These are phyloP conservation scores for Fusarium avenaceum DNA, from an alignment of 2,329 filamentous ascomycete genomes.

Conservation along the genomic window DNA sequence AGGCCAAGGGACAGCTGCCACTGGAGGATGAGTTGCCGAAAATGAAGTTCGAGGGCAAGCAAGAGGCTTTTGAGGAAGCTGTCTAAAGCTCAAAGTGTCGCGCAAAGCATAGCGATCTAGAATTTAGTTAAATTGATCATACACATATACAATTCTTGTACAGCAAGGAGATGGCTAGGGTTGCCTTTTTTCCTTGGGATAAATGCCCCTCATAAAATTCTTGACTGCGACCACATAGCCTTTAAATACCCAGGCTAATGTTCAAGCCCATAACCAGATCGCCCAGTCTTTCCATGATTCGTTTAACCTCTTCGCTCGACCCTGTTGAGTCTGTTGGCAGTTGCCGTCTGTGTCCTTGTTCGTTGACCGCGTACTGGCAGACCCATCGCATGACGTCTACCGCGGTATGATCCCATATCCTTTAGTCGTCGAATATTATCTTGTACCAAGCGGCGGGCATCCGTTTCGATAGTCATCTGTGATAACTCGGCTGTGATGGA, in stretches of 20 bases:
- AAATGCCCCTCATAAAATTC: slow-evolving; percentile 5
- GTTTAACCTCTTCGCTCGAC: slow-evolving; percentile 59
- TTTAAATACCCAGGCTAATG: neutral
- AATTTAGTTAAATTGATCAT: slow-evolving; percentile 44
- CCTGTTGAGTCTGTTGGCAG: slow-evolving; percentile 72
- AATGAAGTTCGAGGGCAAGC: slow-evolving; percentile 29
- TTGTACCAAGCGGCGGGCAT: slow-evolving; percentile 80
- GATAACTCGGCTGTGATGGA: slow-evolving; percentile 88
- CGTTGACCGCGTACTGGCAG: slow-evolving; percentile 91
- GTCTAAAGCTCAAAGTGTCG: slow-evolving; percentile 14
- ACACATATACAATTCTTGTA: slow-evolving; percentile 53
- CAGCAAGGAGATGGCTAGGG: slow-evolving; percentile 37
- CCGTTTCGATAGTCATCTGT: slow-evolving; percentile 93
- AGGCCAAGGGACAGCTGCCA: slow-evolving; percentile 66
- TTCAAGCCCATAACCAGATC: neutral
- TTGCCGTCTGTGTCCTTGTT: slow-evolving; percentile 80
- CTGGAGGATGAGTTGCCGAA: slow-evolving; percentile 65
- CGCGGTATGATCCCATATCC: slow-evolving; percentile 91
- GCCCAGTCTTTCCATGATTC: neutral
- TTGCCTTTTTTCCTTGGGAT: slow-evolving; percentile 16
- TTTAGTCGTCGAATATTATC: slow-evolving; percentile 89
- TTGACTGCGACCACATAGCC: slow-evolving; percentile 5
- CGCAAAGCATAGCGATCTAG: slow-evolving; percentile 16
- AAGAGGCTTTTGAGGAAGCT: slow-evolving; percentile 4
- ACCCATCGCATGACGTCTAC: slow-evolving; percentile 91